Base-by-base conservation (phyloP, 179 eudicot species). In the Gypsophila paniculata region DNA sequence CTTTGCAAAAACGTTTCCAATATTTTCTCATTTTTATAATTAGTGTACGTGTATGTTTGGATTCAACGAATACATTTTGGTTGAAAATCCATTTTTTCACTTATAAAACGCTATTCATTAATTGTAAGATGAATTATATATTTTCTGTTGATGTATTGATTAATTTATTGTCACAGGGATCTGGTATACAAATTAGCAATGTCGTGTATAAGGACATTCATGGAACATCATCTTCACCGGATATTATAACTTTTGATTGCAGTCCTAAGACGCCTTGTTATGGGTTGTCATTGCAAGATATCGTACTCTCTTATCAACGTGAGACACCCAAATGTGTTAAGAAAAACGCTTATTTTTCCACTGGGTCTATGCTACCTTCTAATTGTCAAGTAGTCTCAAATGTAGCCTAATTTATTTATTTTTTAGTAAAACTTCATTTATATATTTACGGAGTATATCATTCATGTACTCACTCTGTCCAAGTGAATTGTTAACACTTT, bases 201-300 rank as follows among this genome's bases (percentile, higher is more conserved):
- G 77, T 82, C 0, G 22, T 36, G 36, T 82, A 78, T 67, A 42
- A 73, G 57, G 55, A 38, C 0, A 73, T 82, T 9, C 39, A 44
- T 0, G 85, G 85, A 39, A 60, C 80, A 19, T 75, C 85, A 10
- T 54, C 77, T 0, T 63, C 78, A 4, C 25, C 34, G 18, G 55
- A 63, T 3, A 73, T 79, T 0, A 11, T 82, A 32, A 73, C 34
- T 12, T 76, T 82, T 10, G 71, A 82, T 66, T 82, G 85, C 63
- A 82, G 85, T 38, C 42, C 71, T 2, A 67, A 23, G 60, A 64
- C 23, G 6, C 82, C 80, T 0, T 82, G 85, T 59, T 0, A 17
- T 26, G 76, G 74, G 26, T 14, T 79, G 19, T 61, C 29, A 18
- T 60, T 82, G 72, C 64, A 73, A 46, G 80, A 82, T 13, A 58